These are phyloP conservation scores for Venturia carpophila DNA, from an alignment of 2,329 filamentous ascomycete genomes.

Conservation along the genomic window DNA sequence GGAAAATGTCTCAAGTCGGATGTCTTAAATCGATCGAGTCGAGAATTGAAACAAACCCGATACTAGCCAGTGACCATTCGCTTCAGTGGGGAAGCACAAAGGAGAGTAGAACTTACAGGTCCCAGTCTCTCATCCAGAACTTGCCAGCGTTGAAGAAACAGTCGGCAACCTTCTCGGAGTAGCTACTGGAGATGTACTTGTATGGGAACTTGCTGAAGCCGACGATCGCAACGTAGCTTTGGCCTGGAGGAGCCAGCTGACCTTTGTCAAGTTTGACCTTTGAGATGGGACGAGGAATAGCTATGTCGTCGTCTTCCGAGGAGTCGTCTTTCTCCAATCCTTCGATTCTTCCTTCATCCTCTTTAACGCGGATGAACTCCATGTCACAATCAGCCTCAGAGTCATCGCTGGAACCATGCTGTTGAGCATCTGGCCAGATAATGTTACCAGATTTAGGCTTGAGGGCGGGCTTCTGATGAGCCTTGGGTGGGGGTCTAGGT, in stretches of 20 bases:
- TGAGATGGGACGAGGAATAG: not conserved
- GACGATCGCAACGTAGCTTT: slow-evolving; percentile 34
- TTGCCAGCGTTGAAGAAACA: slow-evolving; percentile 51
- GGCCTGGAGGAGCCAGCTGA: slow-evolving; percentile 27
- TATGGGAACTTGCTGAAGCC: slow-evolving; percentile 52
- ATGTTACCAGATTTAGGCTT: not conserved
- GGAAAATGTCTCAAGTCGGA: not conserved
- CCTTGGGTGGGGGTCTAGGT: not conserved
- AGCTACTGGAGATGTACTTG: slow-evolving; percentile 46
- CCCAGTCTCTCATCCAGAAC: slow-evolving; percentile 58
- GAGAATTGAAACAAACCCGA: not conserved
- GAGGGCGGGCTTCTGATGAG: not conserved
- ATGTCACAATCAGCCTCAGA: slow-evolving; percentile 17
- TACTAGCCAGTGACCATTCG: not conserved
- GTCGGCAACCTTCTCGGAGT: slow-evolving; percentile 43
- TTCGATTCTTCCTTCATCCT: slow-evolving; percentile 11
- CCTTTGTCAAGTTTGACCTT: slow-evolving; percentile 24
- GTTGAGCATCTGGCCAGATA: not conserved
- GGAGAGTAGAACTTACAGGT: slow-evolving; percentile 54
- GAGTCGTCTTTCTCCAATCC: slow-evolving; percentile 3
- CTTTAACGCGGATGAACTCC: slow-evolving; percentile 5
- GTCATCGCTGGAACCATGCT: slow-evolving; percentile 12
- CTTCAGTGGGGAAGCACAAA: not conserved
- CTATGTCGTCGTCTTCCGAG: slow-evolving; percentile 2
- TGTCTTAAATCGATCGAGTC: not conserved